These are phyloP conservation scores for Ambrosia hybrid DNA, from an alignment of 140 eudicot species.

Conservation along the genomic window DNA sequence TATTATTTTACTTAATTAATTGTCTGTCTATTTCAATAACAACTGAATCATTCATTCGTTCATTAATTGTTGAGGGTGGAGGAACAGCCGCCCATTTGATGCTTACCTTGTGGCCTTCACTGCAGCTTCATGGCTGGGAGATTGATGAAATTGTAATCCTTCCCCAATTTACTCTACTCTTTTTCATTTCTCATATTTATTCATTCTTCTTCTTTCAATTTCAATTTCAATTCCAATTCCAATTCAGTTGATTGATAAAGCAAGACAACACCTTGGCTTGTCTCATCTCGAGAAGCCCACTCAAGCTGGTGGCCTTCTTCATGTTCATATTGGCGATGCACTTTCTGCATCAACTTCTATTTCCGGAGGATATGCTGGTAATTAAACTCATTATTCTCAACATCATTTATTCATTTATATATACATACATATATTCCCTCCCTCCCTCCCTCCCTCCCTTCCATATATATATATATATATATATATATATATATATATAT, in stretches of 20 bases:
- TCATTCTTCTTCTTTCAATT: background rate
- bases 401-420: background rate
- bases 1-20: no score
- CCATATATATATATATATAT: no score
- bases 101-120: slow-evolving; percentile 83
- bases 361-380: slow-evolving; percentile 88
- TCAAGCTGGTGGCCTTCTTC: slow-evolving; percentile 49
- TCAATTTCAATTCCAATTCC: background rate
- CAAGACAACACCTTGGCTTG: slow-evolving; percentile 78
- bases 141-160: slow-evolving; percentile 51
- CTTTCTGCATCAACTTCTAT: slow-evolving; percentile 50
- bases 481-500: background rate
- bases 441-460: no score
- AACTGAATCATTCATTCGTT: no score
- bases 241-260: slow-evolving; percentile 62
- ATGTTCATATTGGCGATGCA: slow-evolving; percentile 78
- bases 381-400: slow-evolving; percentile 18
- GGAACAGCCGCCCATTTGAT: slow-evolving; percentile 88
- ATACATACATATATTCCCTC: no score
- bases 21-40: no score
- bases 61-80: slow-evolving; percentile 59
- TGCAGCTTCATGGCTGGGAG: slow-evolving; percentile 93
- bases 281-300: slow-evolving; percentile 70
- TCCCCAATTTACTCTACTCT: background rate
- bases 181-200: slow-evolving; percentile 5